Base-by-base conservation (phyloP, 306 rosid genomes). In the Gynostemma pentaphyllum region DNA sequence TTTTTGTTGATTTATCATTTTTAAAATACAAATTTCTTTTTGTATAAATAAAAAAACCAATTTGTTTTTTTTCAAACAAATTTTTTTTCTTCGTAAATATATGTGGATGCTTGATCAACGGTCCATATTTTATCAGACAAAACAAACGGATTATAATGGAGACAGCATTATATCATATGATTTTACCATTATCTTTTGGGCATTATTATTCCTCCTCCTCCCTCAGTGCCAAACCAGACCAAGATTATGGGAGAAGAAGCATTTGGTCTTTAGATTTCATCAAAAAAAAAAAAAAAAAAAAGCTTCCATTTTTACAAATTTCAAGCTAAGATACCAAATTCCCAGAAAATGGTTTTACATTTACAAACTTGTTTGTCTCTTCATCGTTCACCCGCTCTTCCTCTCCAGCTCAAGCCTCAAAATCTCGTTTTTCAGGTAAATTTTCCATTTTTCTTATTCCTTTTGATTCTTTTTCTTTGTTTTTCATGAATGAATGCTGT, bases 391-490 rank as follows among this genome's bases (percentile, higher is more conserved):
- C 68, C 68, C 42, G 14, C 41, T 21, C 7, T 67, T 53, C 12
- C 71, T 26, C 52, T 67, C 24, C 64, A 41, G 30, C 51, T 41
- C 63, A 67, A 39, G 71, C 63, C 71, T 67, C 63, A 51, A 1
- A 67, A 53, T 27, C 63, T 67, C 64, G 22, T 49, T 67, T 64
- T 67, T 53, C 71, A 52, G 63, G 71, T 52, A 29, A 53, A 15
- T 19, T 48, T 49, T 13, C 56, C 19, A 11, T 7, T 65, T 29
- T 45, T 45, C 42, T 30, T 44, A 1, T 29, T 21, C 2, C 13
- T 5, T 0, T 2, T 45, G 3, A 30, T 19, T 30, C 12, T 2
- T 11, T 28, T 15, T 64, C 26, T n/a, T n/a, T n/a, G n/a, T n/a
- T n/a, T 64, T 29, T 65, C 45, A 57, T 19, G 28, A n/a, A 30